Evolutionary conservation across 805 yeast genomes (phyloP).

Genomic region (Barnettozyma sucrosica): DNA sequence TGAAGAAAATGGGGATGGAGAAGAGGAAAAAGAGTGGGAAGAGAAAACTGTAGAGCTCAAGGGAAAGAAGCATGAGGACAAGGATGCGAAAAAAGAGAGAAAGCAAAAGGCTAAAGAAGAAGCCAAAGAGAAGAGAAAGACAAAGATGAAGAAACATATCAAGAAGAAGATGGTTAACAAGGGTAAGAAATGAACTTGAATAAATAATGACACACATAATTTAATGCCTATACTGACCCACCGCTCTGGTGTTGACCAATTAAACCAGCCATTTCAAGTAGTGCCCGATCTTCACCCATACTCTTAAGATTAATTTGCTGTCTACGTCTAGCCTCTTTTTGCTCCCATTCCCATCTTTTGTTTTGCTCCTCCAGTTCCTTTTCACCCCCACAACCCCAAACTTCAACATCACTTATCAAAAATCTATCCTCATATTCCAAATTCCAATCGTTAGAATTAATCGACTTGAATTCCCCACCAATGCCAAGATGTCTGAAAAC

Average conservation of each 20-base stretch:
- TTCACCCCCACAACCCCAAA: slow-evolving; percentile 86
- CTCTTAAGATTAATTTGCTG: slow-evolving; percentile 60
- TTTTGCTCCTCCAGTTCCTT: slow-evolving; percentile 73
- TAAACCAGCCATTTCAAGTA: slow-evolving; percentile 76
- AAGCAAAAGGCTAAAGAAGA: slow-evolving; percentile 73
- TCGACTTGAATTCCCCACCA: slow-evolving; percentile 44
- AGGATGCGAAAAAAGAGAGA: slow-evolving; percentile 69
- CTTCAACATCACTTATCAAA: slow-evolving; percentile 70
- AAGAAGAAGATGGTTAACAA: slow-evolving; percentile 72
- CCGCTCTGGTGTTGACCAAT: slow-evolving; percentile 46
- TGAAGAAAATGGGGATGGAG: slow-evolving; percentile 28
- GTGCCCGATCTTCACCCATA: slow-evolving; percentile 76
- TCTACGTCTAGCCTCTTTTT: slow-evolving; percentile 74
- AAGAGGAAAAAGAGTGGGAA: slow-evolving; percentile 37
- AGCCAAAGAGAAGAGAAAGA: slow-evolving; percentile 71
- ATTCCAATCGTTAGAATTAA: slow-evolving; percentile 21
- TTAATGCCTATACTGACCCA: slow-evolving; percentile 34
- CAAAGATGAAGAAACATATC: slow-evolving; percentile 75
- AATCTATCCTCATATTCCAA: slow-evolving; percentile 62
- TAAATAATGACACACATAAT: neutral
- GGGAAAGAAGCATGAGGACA: slow-evolving; percentile 77
- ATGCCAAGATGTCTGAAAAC: slow-evolving; percentile 64
- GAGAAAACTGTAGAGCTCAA: slow-evolving; percentile 37
- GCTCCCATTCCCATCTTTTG: slow-evolving; percentile 88
- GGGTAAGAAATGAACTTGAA: slow-evolving; percentile 31